Evolutionary conservation across 1,284 basidiomycete species (phyloP), one percentile per base, ranked within the genome.

Genomic region (Tylopilus sp.): DNA sequence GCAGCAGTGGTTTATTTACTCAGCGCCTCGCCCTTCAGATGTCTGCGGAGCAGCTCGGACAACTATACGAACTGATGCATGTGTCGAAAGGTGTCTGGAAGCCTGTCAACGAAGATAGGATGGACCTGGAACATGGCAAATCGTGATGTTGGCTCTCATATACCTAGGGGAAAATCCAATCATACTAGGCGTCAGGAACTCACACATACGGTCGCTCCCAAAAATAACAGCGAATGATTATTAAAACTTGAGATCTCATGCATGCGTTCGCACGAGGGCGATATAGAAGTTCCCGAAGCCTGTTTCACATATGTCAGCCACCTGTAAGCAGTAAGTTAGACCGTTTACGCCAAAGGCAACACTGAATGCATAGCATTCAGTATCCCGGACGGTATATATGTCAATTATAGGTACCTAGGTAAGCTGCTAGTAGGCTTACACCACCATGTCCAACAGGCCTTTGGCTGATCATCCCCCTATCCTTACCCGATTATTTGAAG

Each of bases 21-120:
- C 30, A 26, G 36, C 20, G 20, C 11, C 3, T 18, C 11, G n/a
- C 24, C 7, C 1, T 43, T 36, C 53, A 93, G 86, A 85, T 96
- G 81, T 92, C 88, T n/a, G 70, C 76, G n/a, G 88, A 94, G 66
- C 93, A 96, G 66, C 75, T 95, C 5, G 88, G 88, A 1, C 93
- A 96, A 66, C 71, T 96, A 38, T 92, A 94, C 64, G 91, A 94
- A 67, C 76, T 97, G 52, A 92, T 94, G 90, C 85, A 91, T 57
- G 88, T 83, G 1, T 85, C 91, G 0, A 91, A 89, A 63, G 85
- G 86, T 52, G 76, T 94, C 12, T 94, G 88, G 89, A 92, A 86
- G 64, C 73, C 79, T 17, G 66, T 72, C 30, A 28, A 26, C 7
- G 51, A 54, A 37, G 52, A 54, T 51, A 33, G 20, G 21, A 29